phyloP scores from a whole-genome alignment of 768 basidiomycete genomes.

The Gautieria morchelliformis region DNA sequence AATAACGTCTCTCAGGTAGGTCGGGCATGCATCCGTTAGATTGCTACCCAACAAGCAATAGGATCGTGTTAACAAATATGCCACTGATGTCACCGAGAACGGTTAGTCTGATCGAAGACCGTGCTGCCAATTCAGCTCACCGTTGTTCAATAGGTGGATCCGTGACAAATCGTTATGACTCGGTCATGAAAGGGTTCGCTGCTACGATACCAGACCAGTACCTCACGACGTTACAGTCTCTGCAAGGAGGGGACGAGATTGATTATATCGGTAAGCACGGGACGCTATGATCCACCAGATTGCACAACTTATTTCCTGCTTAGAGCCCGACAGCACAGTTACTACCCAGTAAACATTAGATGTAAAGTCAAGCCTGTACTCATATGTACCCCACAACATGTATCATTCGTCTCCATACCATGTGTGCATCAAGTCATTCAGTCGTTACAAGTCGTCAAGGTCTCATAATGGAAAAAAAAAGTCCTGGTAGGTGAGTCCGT shows the following conservation, averaged over 20 bases:
- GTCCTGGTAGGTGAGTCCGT: neutral
- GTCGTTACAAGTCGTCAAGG: constrained; percentile 2
- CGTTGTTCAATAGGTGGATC: constrained; percentile 27
- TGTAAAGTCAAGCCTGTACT: constrained; percentile 3
- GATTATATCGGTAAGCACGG: constrained; percentile 36
- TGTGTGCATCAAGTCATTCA: neutral
- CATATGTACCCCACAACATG: constrained; percentile 7
- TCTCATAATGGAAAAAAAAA: neutral
- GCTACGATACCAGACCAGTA: constrained; percentile 27
- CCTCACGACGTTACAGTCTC: constrained; percentile 25
- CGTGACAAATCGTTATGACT: constrained; percentile 31
- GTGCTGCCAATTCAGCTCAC: neutral
- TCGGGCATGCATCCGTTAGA: neutral
- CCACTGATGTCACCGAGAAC: constrained; percentile 25
- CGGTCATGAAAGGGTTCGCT: constrained; percentile 36
- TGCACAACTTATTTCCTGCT: neutral
- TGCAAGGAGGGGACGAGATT: constrained; percentile 23
- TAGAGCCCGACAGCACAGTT: constrained; percentile 36
- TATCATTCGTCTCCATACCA: constrained; percentile 9
- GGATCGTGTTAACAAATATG: constrained; percentile 34
- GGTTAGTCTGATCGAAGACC: constrained; percentile 21
- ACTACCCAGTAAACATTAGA: constrained; percentile 24
- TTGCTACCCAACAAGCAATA: constrained; percentile 1
- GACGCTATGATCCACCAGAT: neutral
- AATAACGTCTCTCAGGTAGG: constrained; percentile 21